These are phyloP conservation scores for Rhodomyrtus psidioides DNA, from an alignment of 441 rosid species.

Conservation along the genomic window DNA sequence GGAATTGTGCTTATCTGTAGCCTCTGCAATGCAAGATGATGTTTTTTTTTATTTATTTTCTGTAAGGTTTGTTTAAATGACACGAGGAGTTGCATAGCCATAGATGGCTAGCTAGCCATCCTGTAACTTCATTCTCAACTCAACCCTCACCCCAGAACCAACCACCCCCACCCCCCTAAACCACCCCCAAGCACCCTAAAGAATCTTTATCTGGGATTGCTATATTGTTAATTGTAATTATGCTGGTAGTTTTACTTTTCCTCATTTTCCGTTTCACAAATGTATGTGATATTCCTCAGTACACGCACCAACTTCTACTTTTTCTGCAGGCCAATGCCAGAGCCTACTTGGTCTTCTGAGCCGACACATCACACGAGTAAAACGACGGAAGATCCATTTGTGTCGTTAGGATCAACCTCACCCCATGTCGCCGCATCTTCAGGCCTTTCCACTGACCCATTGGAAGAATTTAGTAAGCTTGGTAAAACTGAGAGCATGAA, in stretches of 20 bases:
- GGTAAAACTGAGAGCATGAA: conserved; percentile 37
- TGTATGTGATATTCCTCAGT: not conserved
- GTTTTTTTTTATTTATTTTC: not conserved
- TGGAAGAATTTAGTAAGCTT: conserved; percentile 47
- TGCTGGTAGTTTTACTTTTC: not conserved
- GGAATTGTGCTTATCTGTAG: not conserved
- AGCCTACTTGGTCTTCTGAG: conserved; percentile 36
- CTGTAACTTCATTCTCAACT: not conserved
- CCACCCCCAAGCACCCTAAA: not conserved
- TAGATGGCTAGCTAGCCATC: not conserved
- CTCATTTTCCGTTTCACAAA: not conserved
- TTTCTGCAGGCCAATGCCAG: conserved; percentile 51
- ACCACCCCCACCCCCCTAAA: not conserved
- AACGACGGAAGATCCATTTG: conserved; percentile 65
- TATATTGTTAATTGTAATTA: not conserved
- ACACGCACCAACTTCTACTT: not conserved
- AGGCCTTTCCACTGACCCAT: conserved; percentile 39
- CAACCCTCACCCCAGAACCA: not conserved
- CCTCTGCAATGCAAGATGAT: not conserved
- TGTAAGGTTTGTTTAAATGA: not conserved
- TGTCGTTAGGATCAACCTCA: conserved; percentile 47
- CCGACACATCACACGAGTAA: conserved; percentile 30
- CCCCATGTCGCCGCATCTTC: conserved; percentile 32
- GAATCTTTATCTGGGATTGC: not conserved
- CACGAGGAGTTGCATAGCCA: not conserved